Percentiles rank a stretch among this genome's conserved stretches.
These are phyloP conservation scores for Calonectria multiphialidica DNA, from an alignment of 2,329 filamentous ascomycete genomes.

Conservation along the genomic window DNA sequence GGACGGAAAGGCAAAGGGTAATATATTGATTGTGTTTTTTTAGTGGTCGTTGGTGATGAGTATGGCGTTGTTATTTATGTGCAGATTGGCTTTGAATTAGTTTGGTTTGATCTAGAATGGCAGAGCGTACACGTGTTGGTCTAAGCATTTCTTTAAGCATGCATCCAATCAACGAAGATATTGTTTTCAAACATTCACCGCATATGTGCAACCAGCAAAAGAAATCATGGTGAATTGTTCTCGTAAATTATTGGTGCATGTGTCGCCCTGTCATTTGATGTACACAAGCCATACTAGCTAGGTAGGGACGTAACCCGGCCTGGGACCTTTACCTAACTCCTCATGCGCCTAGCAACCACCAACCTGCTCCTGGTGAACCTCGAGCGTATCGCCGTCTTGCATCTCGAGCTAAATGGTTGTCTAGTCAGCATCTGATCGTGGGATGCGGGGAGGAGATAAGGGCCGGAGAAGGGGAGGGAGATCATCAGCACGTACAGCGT, in stretches of 20 bases:
- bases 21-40: conserved; percentile 23
- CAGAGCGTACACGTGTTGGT: conserved; percentile 24
- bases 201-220: neutral
- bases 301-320: conserved; percentile 31
- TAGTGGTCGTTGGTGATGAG: conserved; percentile 5
- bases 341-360: conserved; percentile 67
- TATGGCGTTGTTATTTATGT: conserved; percentile 25
- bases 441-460: neutral
- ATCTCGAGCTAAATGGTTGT: conserved; percentile 82
- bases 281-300: conserved; percentile 35
- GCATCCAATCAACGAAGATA: neutral
- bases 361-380: conserved; percentile 98
- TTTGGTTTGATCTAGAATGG: conserved; percentile 26
- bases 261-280: conserved; percentile 34
- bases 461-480: conserved; percentile 2
- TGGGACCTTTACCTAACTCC: conserved; percentile 25
- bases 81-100: conserved; percentile 3
- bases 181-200: neutral
- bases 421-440: conserved; percentile 22
- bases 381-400: conserved; percentile 94
- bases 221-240: conserved; percentile 46
- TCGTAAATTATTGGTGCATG: conserved; percentile 42
- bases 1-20: conserved; percentile 16
- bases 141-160: neutral
- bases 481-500: conserved; percentile 75